phyloP scores from a whole-genome alignment of 441 rosid genomes.

The Rhodomyrtus psidioides region DNA sequence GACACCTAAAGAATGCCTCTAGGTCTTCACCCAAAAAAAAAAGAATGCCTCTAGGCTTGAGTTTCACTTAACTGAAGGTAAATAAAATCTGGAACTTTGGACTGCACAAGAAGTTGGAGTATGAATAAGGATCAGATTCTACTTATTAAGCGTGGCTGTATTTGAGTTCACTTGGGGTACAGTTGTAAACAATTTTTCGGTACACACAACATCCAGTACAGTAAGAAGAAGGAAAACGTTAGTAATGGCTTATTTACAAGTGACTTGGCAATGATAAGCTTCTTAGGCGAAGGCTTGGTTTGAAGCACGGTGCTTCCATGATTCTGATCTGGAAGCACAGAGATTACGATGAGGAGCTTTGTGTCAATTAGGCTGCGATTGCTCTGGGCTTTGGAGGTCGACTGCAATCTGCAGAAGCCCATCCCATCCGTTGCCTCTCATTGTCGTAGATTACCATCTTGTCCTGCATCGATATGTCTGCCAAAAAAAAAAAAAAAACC shows the following conservation, averaged over 20 bases:
- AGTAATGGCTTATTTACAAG: not conserved
- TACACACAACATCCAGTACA: not conserved
- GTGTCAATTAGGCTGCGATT: not conserved
- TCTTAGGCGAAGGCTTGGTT: not conserved
- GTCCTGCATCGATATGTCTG: slow-evolving; percentile 96
- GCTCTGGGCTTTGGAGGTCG: slow-evolving; percentile 35
- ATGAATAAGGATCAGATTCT: not conserved
- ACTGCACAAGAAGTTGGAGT: not conserved
- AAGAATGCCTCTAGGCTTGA: not conserved
- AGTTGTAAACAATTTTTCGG: not conserved
- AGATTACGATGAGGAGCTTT: not conserved
- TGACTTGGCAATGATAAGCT: not conserved
- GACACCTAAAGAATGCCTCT: not conserved
- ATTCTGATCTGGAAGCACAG: not conserved
- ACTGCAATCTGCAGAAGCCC: slow-evolving; percentile 59
- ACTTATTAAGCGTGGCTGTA: not conserved
- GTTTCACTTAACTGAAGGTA: not conserved
- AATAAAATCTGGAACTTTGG: not conserved
- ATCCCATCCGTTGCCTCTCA: slow-evolving; percentile 74
- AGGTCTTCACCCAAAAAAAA: too few relatives aligned
- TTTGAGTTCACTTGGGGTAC: not conserved
- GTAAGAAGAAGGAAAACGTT: not conserved
- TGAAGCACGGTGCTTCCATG: not conserved
- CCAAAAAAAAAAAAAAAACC: too few relatives aligned
- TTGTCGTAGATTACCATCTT: slow-evolving; percentile 74